Evolutionary conservation across 805 yeast genomes (phyloP).

Genomic region (Starmera caribaea): DNA sequence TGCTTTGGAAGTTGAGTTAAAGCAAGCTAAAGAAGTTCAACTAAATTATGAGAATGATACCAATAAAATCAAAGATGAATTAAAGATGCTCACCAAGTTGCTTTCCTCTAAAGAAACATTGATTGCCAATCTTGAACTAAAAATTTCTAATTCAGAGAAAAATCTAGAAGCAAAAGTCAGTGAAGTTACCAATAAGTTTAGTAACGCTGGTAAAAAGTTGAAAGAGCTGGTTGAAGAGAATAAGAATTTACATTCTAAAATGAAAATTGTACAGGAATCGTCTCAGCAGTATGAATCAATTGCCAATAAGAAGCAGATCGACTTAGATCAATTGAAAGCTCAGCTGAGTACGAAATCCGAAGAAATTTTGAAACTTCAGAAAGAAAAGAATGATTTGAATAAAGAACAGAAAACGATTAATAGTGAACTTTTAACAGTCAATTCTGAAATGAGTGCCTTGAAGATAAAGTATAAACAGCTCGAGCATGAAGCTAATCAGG

Average conservation of each 20-base stretch:
- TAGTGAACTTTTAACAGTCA: conserved; percentile 18
- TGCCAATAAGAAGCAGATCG: conserved; percentile 25
- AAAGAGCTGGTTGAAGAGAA: conserved; percentile 34
- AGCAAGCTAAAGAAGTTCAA: conserved; percentile 9
- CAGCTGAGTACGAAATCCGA: conserved; percentile 17
- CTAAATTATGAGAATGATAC: conserved; percentile 6
- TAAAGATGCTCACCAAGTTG: conserved; percentile 18
- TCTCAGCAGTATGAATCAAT: conserved; percentile 25
- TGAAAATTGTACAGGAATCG: conserved; percentile 28
- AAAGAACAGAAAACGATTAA: conserved; percentile 19
- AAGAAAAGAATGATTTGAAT: conserved; percentile 21
- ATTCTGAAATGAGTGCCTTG: conserved; percentile 16
- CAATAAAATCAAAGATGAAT: conserved; percentile 18
- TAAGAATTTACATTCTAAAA: conserved; percentile 27
- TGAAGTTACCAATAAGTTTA: conserved; percentile 22
- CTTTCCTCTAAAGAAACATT: conserved; percentile 24
- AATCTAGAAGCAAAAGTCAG: conserved; percentile 26
- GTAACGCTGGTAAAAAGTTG: conserved; percentile 26
- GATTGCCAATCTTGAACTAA: conserved; percentile 21
- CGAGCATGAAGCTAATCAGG: conserved; percentile 35
- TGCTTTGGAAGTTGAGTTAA: conserved; percentile 11
- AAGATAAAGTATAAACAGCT: conserved; percentile 25
- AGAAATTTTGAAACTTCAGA: conserved; percentile 17
- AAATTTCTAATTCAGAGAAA: conserved; percentile 21
- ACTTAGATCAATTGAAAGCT: conserved; percentile 20